Conservation (phyloP, 768 basidiomycete species). For the Hortiboletus flavorubellus region DNA sequence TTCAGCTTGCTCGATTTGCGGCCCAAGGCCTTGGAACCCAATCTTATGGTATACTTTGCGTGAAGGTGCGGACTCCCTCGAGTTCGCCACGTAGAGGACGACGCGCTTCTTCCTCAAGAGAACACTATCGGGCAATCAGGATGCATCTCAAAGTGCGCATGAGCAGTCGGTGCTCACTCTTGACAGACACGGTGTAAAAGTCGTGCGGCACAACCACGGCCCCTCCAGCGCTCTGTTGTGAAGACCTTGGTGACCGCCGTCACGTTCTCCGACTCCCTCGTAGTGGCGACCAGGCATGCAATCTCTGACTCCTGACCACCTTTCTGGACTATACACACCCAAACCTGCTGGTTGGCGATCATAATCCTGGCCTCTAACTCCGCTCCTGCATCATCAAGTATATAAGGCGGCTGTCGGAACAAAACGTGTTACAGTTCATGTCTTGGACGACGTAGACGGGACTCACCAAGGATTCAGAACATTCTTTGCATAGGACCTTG, state of each 20-base stretch:
- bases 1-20: background rate
- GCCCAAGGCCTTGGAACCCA: slow-evolving; percentile 20
- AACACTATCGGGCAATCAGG: slow-evolving; percentile 23
- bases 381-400: slow-evolving; percentile 41
- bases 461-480: no score
- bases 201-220: slow-evolving; percentile 55
- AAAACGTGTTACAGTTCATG: no score
- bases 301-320: slow-evolving; percentile 34
- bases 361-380: slow-evolving; percentile 48
- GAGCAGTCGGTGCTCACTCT: slow-evolving; percentile 37
- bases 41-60: slow-evolving; percentile 22
- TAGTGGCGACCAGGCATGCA: slow-evolving; percentile 68
- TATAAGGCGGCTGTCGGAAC: background rate
- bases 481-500: no score
- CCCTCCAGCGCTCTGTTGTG: slow-evolving; percentile 52
- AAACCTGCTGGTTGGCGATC: slow-evolving; percentile 47
- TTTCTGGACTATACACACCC: slow-evolving; percentile 51
- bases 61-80: slow-evolving; percentile 12
- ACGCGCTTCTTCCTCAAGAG: slow-evolving; percentile 32
- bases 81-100: slow-evolving; percentile 60
- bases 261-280: slow-evolving; percentile 52
- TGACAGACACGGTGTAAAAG: slow-evolving; percentile 57
- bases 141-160: background rate
- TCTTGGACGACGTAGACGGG: no score
- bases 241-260: slow-evolving; percentile 73